Evolutionary conservation across 495 filamentous ascomycete species (phyloP), one percentile per base, ranked within the genome.

Genomic region (Tuber magnatum): DNA sequence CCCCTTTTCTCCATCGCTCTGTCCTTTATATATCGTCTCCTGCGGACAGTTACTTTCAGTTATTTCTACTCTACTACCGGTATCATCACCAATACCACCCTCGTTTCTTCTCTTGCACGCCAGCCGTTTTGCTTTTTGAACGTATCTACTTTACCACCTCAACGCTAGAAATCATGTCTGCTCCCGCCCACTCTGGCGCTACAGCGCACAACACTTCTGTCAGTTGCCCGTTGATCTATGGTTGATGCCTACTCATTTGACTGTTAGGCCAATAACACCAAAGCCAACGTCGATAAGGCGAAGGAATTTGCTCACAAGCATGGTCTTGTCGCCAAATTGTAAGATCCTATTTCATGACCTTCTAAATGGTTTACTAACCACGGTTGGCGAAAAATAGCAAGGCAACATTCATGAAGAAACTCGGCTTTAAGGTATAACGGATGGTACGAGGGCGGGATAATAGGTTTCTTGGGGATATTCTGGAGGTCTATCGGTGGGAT

Each of bases 11-110:
- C 56, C 46, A 43, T 70, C 43, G 39, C 72, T 70, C 69, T 73
- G 69, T 75, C 75, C 73, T 68, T 79, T 69, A 40, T 79, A 78
- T 79, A 79, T 79, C 78, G 74, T 75, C 39, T 69, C 65, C 70
- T 70, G 48, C 73, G 70, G 38, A 41, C 65, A 32, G 71, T 76
- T 74, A 73, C 40, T 76, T 69, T 78, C 56, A 51, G 56, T 72
- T 32, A 41, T 70, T 69, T 71, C 61, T 72, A 61, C n/a, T 10
- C 42, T 43, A 12, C 42, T 43, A 43, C 42, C 42, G 10, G 3
- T 3, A 43, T 14, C 4, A 43, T 10, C 72, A 69, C 14, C 43
- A 41, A 18, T 43, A 69, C 65, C 75, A 28, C 42, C 20, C 28
- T 76, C 73, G 24, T 71, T 70, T 72, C 72, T 35, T 71, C 71